Evolutionary conservation across 2,329 filamentous ascomycete genomes (phyloP).

Genomic region (Colletotrichum sp.): DNA sequence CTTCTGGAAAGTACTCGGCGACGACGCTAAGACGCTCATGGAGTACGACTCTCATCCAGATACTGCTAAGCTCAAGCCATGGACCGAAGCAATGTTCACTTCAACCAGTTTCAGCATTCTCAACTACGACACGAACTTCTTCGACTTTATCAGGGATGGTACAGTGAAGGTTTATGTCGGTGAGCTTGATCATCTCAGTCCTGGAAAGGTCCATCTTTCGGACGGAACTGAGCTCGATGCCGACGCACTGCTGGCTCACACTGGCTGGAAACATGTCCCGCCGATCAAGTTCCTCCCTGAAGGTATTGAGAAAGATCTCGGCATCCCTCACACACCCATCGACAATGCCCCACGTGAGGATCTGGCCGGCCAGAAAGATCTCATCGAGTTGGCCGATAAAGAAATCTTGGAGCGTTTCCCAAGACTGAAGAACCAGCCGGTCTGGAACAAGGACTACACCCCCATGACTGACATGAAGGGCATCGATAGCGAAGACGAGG

Average conservation of each 20-base stretch:
- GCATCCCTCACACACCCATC: conserved; percentile 47
- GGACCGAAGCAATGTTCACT: conserved; percentile 56
- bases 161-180: conserved; percentile 58
- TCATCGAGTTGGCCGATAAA: conserved; percentile 50
- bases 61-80: conserved; percentile 59
- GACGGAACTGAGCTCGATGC: conserved; percentile 50
- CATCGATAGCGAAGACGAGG: conserved; percentile 33
- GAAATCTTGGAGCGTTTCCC: conserved; percentile 61
- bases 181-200: conserved; percentile 52
- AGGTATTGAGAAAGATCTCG: conserved; percentile 51
- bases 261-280: conserved; percentile 62
- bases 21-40: conserved; percentile 59
- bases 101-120: conserved; percentile 62
- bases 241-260: conserved; percentile 60
- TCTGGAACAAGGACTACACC: conserved; percentile 49
- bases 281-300: conserved; percentile 57
- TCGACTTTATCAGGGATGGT: conserved; percentile 58
- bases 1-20: conserved; percentile 63
- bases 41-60: conserved; percentile 60
- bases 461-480: conserved; percentile 46
- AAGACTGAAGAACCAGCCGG: conserved; percentile 55
- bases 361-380: conserved; percentile 37
- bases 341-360: conserved; percentile 23
- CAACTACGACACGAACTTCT: conserved; percentile 63
- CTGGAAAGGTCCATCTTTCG: conserved; percentile 53